Conservation (phyloP, 805 yeast genomes). For the Tetrapisispora nanseiensis region DNA sequence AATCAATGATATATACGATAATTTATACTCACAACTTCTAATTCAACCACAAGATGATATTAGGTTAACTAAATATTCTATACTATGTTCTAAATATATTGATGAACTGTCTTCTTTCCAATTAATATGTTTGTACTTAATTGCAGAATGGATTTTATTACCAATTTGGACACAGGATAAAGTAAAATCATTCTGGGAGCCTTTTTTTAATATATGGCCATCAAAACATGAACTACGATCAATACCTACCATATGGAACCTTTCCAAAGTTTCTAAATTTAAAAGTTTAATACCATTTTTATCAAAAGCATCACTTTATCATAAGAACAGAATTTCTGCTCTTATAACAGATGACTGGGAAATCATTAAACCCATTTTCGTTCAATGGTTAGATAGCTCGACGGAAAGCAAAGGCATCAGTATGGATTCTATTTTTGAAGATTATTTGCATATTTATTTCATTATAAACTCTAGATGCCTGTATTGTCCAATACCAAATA, state of each 20-base stretch:
- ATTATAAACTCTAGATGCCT: constrained; percentile 88
- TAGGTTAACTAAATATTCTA: constrained; percentile 3
- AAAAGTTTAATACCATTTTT: constrained; percentile 29
- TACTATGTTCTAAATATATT: constrained; percentile 29
- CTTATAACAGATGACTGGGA: constrained; percentile 40
- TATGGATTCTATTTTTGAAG: constrained; percentile 9
- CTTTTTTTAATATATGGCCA: constrained; percentile 62
- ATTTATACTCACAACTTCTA: background rate
- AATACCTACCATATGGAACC: constrained; percentile 59
- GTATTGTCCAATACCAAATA: constrained; percentile 57
- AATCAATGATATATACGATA: background rate
- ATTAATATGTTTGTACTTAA: constrained; percentile 38
- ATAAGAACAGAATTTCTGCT: constrained; percentile 33
- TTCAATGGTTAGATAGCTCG: constrained; percentile 9
- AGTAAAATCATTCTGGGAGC: constrained; percentile 49
- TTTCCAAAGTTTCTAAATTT: constrained; percentile 20
- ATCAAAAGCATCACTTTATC: constrained; percentile 36
- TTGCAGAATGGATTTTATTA: constrained; percentile 23
- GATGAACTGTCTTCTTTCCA: constrained; percentile 48
- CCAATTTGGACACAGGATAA: constrained; percentile 16
- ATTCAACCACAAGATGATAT: background rate
- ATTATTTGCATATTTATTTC: constrained; percentile 66
- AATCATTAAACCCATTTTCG: constrained; percentile 25
- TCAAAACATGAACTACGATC: constrained; percentile 38
- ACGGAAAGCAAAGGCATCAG: background rate